A percentile compares a stretch with the other conserved stretches of the same genome.
Conservation (phyloP, 2,329 filamentous ascomycete genomes). For the Atkinsonella hypoxylon region DNA sequence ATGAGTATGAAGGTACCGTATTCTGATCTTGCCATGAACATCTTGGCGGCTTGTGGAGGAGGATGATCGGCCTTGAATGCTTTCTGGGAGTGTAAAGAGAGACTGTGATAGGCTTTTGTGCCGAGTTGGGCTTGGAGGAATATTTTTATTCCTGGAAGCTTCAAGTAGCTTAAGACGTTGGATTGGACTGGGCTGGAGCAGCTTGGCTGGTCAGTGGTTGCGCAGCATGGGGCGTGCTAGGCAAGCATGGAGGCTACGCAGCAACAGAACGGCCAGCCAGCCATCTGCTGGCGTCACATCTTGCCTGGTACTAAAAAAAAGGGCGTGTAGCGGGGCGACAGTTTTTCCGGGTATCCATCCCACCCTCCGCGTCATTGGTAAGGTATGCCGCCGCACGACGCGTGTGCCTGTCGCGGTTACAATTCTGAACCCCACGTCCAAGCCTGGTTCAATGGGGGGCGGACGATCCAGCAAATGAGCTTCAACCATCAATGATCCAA, state of each 20-base stretch:
- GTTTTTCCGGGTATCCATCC: conserved; percentile 2
- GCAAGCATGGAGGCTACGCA: conserved; percentile 29
- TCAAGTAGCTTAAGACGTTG: background rate
- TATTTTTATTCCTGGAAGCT: background rate
- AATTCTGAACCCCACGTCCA: background rate
- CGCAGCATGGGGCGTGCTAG: conserved; percentile 2
- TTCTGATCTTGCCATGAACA: conserved; percentile 99
- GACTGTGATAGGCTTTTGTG: no score
- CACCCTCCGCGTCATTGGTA: background rate
- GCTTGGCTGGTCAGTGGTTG: background rate
- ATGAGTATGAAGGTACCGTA: conserved; percentile 54
- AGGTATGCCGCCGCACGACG: background rate
- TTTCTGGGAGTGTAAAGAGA: background rate
- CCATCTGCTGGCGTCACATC: background rate
- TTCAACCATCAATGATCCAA: background rate
- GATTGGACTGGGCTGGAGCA: background rate
- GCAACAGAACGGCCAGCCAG: conserved; percentile 5
- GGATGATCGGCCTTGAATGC: background rate
- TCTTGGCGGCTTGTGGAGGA: conserved; percentile 42
- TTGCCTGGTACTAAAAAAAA: no score
- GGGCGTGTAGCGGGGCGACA: background rate
- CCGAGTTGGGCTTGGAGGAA: no score
- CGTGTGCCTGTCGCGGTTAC: background rate
- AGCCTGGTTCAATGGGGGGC: background rate
- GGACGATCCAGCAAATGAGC: background rate